A percentile compares a stretch with the other conserved stretches of the same genome.
Conservation (phyloP, 2,329 filamentous ascomycete species). For the Botrytis porri region DNA sequence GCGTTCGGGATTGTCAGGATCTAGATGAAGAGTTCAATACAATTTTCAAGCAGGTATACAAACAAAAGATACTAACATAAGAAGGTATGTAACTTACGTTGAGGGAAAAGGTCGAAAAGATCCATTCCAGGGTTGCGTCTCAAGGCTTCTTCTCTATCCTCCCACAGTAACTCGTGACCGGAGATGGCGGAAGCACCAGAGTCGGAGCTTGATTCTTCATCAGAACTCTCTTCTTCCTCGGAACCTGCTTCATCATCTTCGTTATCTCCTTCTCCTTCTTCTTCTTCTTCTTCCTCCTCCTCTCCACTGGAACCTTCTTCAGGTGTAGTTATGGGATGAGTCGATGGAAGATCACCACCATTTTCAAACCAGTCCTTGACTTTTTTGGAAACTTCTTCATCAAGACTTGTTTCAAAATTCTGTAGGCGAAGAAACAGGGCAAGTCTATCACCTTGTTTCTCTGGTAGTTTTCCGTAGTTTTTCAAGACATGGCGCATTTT, state of each 20-base stretch:
- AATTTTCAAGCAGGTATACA: not conserved
- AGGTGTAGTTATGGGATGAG: not conserved
- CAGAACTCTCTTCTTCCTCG: not conserved
- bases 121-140: not conserved
- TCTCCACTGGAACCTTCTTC: not conserved
- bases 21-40: not conserved
- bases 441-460: conserved; percentile 17
- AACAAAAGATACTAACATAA: not conserved
- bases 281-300: not conserved
- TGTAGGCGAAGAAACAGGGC: conserved; percentile 23
- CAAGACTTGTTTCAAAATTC: conserved; percentile 22
- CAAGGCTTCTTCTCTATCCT: not conserved
- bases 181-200: not conserved
- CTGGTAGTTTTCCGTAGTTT: conserved; percentile 22
- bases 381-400: conserved; percentile 17
- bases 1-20: not conserved
- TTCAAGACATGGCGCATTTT: conserved; percentile 30
- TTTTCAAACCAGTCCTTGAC: conserved; percentile 26
- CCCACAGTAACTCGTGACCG: not conserved
- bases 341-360: conserved; percentile 21
- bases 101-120: not conserved
- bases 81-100: not conserved
- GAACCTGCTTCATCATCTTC: not conserved
- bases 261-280: not conserved
- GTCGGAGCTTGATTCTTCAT: not conserved